Base-by-base conservation (phyloP, 1,284 basidiomycete genomes). In the Boletellus deceptivus region DNA sequence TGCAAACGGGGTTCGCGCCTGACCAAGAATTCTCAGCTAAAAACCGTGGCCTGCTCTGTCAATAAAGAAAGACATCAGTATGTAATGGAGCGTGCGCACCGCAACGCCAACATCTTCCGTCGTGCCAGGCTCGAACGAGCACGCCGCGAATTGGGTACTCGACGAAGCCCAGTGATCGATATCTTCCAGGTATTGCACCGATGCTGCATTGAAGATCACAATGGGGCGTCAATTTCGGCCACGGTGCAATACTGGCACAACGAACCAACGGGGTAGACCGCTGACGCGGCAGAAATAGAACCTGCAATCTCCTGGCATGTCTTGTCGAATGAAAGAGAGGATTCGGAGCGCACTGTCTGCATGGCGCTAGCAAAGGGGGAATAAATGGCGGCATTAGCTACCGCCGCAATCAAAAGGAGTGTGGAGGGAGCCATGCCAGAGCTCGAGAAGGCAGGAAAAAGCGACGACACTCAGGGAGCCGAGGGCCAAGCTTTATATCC, bases 61-160 rank as follows among this genome's bases (percentile, higher is more conserved):
- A 43, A 33, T 17, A 20, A 20, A 42, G 17, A 20, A 4, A 20
- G 18, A 16, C 11, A 5, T 14, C 14, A 5, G 27, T 8, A 13
- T 18, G 17, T 18, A 13, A 6, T 8, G 16, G 33, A 37, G 4
- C 3, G 6, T 31, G 49, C 72, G 59, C 62, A 78, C 80, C 35
- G 75, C 76, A 22, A 59, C 18, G 56, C 50, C 73, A 41, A 79
- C 67, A 58, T 79, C 81, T n/a, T 66, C 64, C 0, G 72, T 59
- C 0, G 72, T 75, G 8, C 73, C 77, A 3, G 79, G 79, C 55
- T 79, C 75, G 6, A 82, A 79, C 11, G 74, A 74, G 58, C 81
- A 82, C 2, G 67, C 62, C 1, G 80, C 63, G 1, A 35, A 0
- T 49, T 77, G 71, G 0, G 68, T 57, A 54, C 75, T 79, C 3